Conservation (phyloP, 2,329 filamentous ascomycete genomes). For the Myriosclerotinia curreyana region DNA sequence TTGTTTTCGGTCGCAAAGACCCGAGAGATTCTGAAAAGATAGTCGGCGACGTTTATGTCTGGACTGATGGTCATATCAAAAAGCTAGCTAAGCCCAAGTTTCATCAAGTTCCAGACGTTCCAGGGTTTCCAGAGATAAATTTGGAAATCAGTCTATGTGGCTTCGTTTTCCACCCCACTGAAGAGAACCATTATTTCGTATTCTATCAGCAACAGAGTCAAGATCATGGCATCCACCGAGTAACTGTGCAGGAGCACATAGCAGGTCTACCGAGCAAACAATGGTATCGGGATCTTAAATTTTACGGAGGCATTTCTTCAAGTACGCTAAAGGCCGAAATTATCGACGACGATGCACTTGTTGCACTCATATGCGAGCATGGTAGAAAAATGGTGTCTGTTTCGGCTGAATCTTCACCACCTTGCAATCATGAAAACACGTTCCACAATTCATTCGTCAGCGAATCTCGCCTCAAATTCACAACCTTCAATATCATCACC, state of each 20-base stretch:
- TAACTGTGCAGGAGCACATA: background rate
- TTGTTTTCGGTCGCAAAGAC: background rate
- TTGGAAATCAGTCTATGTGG: background rate
- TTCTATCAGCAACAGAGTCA: conserved; percentile 7
- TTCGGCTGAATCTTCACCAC: background rate
- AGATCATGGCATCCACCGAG: background rate
- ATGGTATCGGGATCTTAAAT: background rate
- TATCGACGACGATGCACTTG: conserved; percentile 3
- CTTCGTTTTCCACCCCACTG: conserved; percentile 12
- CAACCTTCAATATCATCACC: conserved; percentile 24
- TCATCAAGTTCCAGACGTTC: background rate
- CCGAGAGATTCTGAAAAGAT: too few species aligned
- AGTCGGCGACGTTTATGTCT: background rate
- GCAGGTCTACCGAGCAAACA: background rate
- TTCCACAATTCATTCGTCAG: background rate
- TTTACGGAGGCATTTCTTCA: background rate
- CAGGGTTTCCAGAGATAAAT: too few species aligned
- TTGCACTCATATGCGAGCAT: background rate
- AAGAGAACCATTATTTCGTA: conserved; percentile 5
- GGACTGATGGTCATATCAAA: background rate
- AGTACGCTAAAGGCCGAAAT: background rate
- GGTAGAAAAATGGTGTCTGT: too few species aligned
- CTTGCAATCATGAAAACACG: background rate
- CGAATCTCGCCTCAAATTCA: background rate
- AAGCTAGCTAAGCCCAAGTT: background rate